These are phyloP conservation scores for Globisporangium echinulatum DNA, from an alignment of 352 stramenopile species.

Conservation along the genomic window DNA sequence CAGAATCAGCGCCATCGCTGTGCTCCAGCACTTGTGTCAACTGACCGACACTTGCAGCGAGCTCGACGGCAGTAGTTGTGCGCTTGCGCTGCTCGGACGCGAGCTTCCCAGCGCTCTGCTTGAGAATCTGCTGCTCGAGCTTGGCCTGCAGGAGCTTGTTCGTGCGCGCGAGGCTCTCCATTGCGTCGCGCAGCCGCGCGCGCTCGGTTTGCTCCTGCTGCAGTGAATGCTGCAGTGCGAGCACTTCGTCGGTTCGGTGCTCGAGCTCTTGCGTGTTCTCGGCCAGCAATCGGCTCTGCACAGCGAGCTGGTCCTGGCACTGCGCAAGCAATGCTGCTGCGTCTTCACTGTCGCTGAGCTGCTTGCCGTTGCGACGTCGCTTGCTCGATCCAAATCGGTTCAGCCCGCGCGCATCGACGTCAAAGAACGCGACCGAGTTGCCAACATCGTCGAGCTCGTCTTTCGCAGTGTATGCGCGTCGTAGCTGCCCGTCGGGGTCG, in stretches of 20 bases:
- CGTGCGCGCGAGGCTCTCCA: constrained; percentile 49
- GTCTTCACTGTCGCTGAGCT: constrained; percentile 26
- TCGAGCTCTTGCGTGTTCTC: constrained; percentile 69
- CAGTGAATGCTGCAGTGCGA: constrained; percentile 31
- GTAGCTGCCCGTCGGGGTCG: no score
- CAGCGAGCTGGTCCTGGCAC: constrained; percentile 41
- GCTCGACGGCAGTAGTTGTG: neutral
- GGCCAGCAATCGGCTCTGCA: constrained; percentile 42
- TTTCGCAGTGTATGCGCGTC: neutral
- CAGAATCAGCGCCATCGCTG: neutral
- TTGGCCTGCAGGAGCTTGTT: constrained; percentile 58
- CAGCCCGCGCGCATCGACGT: constrained; percentile 31
- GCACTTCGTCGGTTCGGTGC: constrained; percentile 36
- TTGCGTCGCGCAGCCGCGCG: constrained; percentile 21
- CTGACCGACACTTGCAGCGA: neutral
- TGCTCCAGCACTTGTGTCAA: neutral
- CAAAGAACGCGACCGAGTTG: constrained; percentile 45
- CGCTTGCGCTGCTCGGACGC: constrained; percentile 16
- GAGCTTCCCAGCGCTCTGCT: constrained; percentile 32
- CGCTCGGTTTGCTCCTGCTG: constrained; percentile 23
- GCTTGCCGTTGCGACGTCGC: constrained; percentile 27
- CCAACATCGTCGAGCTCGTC: constrained; percentile 18
- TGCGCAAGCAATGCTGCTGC: constrained; percentile 20
- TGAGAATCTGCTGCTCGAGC: constrained; percentile 65
- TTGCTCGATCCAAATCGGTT: constrained; percentile 19